Conservation (phyloP, 805 yeast genomes). For the Saturnispora sanitii region DNA sequence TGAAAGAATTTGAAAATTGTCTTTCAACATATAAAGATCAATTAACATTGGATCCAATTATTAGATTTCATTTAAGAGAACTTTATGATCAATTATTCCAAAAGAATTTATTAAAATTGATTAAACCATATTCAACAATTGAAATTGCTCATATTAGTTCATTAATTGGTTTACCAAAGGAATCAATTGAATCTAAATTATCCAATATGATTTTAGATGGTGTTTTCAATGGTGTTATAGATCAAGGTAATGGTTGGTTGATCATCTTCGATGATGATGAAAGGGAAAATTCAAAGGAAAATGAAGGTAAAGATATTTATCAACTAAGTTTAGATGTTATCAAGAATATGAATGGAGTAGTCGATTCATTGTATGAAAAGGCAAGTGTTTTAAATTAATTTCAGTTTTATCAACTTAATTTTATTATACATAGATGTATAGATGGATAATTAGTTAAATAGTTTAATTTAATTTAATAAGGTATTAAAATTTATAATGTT, state of each 20-base stretch:
- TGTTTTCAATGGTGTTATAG: slow-evolving; percentile 91
- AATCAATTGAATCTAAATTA: slow-evolving; percentile 87
- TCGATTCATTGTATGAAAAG: slow-evolving; percentile 86
- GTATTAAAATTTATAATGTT: too few species aligned
- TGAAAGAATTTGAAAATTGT: slow-evolving; percentile 84
- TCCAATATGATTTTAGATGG: slow-evolving; percentile 95
- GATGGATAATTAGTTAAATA: neutral
- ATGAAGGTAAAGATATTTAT: too few species aligned
- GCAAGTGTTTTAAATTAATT: slow-evolving; percentile 74
- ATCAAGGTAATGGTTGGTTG: slow-evolving; percentile 98
- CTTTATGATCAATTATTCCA: slow-evolving; percentile 88
- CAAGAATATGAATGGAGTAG: slow-evolving; percentile 77
- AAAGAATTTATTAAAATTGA: slow-evolving; percentile 86
- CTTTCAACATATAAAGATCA: slow-evolving; percentile 61
- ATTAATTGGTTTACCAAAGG: slow-evolving; percentile 76
- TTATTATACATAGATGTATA: slow-evolving; percentile 1
- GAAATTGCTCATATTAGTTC: slow-evolving; percentile 84
- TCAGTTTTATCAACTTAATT: too few species aligned
- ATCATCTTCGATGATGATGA: slow-evolving; percentile 87
- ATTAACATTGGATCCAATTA: slow-evolving; percentile 76
- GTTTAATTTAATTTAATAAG: too few species aligned
- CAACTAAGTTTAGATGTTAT: slow-evolving; percentile 80
- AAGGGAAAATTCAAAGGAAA: slow-evolving; percentile 70
- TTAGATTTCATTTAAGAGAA: slow-evolving; percentile 85
- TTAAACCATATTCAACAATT: slow-evolving; percentile 94